Conservation (phyloP, 2,329 filamentous ascomycete genomes). For the Pezicula carpinea region DNA sequence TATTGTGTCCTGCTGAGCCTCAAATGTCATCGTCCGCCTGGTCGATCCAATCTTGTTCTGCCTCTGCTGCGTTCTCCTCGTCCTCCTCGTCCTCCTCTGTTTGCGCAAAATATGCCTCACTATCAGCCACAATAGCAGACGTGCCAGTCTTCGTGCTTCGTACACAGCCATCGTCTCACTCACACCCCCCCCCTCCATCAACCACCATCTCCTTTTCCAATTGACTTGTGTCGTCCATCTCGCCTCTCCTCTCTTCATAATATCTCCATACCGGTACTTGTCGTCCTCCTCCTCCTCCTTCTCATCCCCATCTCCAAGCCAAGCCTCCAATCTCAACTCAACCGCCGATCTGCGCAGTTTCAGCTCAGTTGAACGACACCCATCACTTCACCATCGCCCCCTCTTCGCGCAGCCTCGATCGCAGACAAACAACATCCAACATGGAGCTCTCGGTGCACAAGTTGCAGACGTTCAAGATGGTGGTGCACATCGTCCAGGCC, state of each 20-base stretch:
- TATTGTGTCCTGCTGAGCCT: too few relatives aligned
- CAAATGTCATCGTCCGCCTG: too few relatives aligned
- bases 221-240: too few relatives aligned
- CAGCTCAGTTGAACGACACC: neutral
- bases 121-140: too few relatives aligned
- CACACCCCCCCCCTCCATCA: too few relatives aligned
- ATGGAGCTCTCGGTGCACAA: constrained; percentile 28
- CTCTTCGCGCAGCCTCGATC: neutral
- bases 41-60: too few relatives aligned
- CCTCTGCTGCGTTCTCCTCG: too few relatives aligned
- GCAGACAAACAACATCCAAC: neutral
- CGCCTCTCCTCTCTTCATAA: neutral
- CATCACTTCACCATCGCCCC: neutral
- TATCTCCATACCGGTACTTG: neutral
- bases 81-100: too few relatives aligned
- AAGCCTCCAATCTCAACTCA: neutral
- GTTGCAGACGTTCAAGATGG: constrained; percentile 42
- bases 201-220: too few relatives aligned
- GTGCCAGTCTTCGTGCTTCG: too few relatives aligned
- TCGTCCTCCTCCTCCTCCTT: neutral
- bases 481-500: constrained; percentile 51
- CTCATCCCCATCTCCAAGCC: neutral
- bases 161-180: too few relatives aligned
- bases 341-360: neutral
- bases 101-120: too few relatives aligned